phyloP scores from a whole-genome alignment of 495 filamentous ascomycete species.

The Letharia lupina region DNA sequence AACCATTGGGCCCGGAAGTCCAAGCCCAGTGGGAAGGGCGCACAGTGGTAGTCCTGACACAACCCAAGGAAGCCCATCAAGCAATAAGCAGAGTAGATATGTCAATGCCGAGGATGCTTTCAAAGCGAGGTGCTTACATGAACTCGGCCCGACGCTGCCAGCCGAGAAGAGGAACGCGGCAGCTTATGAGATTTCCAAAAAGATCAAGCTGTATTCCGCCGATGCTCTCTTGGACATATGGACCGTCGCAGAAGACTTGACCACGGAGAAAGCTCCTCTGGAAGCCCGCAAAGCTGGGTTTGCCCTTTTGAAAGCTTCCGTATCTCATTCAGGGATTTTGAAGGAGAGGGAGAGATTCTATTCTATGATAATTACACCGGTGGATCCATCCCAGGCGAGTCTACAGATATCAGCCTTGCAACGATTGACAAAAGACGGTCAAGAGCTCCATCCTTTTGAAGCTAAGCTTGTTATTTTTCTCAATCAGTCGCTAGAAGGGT shows the following conservation, averaged over 20 bases:
- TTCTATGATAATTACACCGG: conserved; percentile 44
- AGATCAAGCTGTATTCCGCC: conserved; percentile 10
- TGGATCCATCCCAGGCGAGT: conserved; percentile 50
- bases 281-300: conserved; percentile 50
- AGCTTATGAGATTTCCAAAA: conserved; percentile 34
- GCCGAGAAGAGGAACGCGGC: conserved; percentile 48
- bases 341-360: conserved; percentile 60
- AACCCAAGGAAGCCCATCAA: conserved; percentile 1
- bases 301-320: conserved; percentile 57
- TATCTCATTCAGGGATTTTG: conserved; percentile 48
- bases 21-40: not conserved
- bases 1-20: conserved; percentile 3
- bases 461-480: conserved; percentile 52
- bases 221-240: conserved; percentile 41
- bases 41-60: conserved; percentile 5
- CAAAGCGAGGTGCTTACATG: conserved; percentile 20
- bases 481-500: conserved; percentile 46
- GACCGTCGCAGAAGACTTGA: conserved; percentile 55
- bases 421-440: conserved; percentile 54
- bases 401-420: conserved; percentile 54
- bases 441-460: conserved; percentile 56
- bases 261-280: conserved; percentile 44
- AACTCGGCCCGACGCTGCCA: conserved; percentile 31
- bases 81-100: conserved; percentile 1
- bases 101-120: conserved; percentile 9